A percentile compares a stretch with the other conserved stretches of the same genome.
phyloP scores from a whole-genome alignment of 129 eudicot genomes.

The Pulicaria dysenterica region DNA sequence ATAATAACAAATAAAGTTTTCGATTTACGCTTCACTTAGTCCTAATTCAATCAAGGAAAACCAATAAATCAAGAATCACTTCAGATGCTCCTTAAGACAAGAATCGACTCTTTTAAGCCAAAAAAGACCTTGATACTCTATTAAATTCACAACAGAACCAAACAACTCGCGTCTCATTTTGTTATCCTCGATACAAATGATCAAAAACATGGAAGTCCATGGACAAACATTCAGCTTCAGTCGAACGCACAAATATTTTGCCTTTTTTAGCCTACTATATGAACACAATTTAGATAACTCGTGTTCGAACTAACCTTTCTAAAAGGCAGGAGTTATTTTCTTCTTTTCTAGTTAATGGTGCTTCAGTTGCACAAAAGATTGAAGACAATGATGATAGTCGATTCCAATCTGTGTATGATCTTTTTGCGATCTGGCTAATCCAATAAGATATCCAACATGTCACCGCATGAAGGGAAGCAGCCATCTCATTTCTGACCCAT shows the following conservation, averaged over 20 bases:
- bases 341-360: conserved; percentile 22
- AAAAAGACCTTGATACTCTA: background rate
- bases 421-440: conserved; percentile 16
- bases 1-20: background rate
- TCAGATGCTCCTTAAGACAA: background rate
- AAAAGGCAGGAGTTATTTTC: conserved; percentile 30
- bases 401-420: conserved; percentile 11
- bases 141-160: conserved; percentile 17
- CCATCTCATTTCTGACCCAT: conserved; percentile 90
- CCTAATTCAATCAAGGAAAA: background rate
- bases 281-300: conserved; percentile 1
- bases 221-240: conserved; percentile 10
- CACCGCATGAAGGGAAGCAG: conserved; percentile 80
- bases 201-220: conserved; percentile 14
- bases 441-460: conserved; percentile 10
- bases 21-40: background rate
- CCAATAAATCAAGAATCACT: conserved; percentile 12
- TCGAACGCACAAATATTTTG: background rate
- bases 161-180: background rate
- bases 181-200: conserved; percentile 21
- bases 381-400: conserved; percentile 10
- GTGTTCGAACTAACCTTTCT: conserved; percentile 25
- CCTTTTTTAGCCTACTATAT: conserved; percentile 21
- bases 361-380: conserved; percentile 22
- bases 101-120: background rate